A percentile compares a stretch with the other conserved stretches of the same genome.
These are phyloP conservation scores for Pelargonium citronellum DNA, from an alignment of 441 rosid genomes.

Conservation along the genomic window DNA sequence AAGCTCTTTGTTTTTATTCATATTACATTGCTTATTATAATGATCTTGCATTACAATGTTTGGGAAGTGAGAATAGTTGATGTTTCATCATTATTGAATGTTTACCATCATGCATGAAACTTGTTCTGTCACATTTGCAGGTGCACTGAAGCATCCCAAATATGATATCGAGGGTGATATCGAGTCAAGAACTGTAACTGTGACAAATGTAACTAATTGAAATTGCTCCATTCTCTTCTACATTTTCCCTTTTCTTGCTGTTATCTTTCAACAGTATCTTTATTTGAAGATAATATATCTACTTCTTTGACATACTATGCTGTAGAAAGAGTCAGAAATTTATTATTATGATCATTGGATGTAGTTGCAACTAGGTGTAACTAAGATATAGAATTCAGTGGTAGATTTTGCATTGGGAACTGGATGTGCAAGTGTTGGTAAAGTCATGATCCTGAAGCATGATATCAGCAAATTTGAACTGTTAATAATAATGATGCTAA, in stretches of 20 bases:
- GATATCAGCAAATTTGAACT: no score
- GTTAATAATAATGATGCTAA: no score
- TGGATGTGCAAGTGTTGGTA: neutral
- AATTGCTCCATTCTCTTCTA: neutral
- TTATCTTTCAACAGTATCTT: neutral
- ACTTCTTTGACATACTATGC: neutral
- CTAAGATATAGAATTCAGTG: neutral
- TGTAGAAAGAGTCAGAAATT: neutral
- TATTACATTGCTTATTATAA: neutral
- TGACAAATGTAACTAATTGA: conserved; percentile 26
- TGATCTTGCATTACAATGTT: neutral
- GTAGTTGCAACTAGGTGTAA: conserved; percentile 4
- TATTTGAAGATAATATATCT: neutral
- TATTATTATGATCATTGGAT: neutral
- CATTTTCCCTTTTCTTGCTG: neutral
- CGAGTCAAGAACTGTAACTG: conserved; percentile 28
- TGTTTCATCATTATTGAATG: neutral
- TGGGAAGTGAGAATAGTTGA: neutral
- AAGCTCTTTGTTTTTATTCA: neutral
- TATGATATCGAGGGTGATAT: conserved; percentile 14
- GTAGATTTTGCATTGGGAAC: neutral
- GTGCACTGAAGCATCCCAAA: conserved; percentile 19
- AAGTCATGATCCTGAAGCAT: neutral
- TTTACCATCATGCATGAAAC: neutral
- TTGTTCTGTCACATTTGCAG: conserved; percentile 19